Conservation (phyloP, 495 filamentous ascomycete species). For the Penicillium egyptiacum region DNA sequence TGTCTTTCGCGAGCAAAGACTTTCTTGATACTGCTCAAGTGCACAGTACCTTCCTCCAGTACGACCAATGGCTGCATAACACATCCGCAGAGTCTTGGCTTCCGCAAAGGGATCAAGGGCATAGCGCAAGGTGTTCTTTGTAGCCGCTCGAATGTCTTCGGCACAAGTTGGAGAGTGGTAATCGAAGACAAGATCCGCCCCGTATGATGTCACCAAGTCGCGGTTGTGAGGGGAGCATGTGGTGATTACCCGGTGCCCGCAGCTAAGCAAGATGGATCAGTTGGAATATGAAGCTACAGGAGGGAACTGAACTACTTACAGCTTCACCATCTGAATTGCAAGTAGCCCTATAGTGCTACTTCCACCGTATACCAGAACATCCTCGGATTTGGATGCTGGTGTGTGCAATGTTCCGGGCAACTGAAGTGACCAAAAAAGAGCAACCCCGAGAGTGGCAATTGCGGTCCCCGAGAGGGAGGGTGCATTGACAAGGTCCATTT, state of each 20-base stretch:
- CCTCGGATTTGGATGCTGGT: conserved; percentile 21
- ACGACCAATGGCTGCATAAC: conserved; percentile 41
- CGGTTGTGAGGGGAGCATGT: conserved; percentile 60
- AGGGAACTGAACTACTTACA: conserved; percentile 22
- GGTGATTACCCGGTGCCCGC: conserved; percentile 47
- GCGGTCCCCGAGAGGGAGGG: conserved; percentile 24
- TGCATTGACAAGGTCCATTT: conserved; percentile 9
- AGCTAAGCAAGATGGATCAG: conserved; percentile 15
- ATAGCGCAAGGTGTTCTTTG: conserved; percentile 36
- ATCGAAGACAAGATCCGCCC: conserved; percentile 56
- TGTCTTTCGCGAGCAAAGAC: conserved; percentile 25
- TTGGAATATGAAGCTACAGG: background rate
- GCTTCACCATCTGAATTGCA: conserved; percentile 44
- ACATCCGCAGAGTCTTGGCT: conserved; percentile 34
- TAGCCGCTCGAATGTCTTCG: conserved; percentile 41
- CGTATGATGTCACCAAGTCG: conserved; percentile 49
- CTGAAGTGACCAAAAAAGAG: conserved; percentile 31
- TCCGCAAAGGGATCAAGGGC: conserved; percentile 45
- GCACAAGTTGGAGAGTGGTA: conserved; percentile 47
- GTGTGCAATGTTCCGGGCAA: conserved; percentile 27
- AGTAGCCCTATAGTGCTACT: conserved; percentile 47
- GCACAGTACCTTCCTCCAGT: conserved; percentile 45
- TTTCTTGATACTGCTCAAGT: conserved; percentile 36
- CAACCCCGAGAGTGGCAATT: conserved; percentile 31
- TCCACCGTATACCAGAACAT: conserved; percentile 47